These are phyloP conservation scores for Neurospora tetrasperma DNA, from an alignment of 495 filamentous ascomycete genomes.

Conservation along the genomic window DNA sequence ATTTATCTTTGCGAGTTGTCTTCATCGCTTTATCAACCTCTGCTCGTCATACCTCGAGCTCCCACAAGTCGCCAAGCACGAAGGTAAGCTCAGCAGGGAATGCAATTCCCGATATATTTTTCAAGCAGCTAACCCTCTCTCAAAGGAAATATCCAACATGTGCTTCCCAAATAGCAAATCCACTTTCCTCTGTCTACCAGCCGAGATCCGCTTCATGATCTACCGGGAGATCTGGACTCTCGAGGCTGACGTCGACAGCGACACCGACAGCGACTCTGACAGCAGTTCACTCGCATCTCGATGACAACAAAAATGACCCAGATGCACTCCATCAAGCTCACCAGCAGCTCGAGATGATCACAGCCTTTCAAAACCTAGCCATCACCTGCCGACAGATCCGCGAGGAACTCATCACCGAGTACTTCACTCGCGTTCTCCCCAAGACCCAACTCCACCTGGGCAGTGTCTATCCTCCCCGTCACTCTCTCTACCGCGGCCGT, in stretches of 20 bases:
- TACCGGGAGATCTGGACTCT: background rate
- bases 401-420: background rate
- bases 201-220: background rate
- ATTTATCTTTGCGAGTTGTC: too few relatives aligned
- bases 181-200: background rate
- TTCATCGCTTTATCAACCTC: too few relatives aligned
- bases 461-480: background rate
- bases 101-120: background rate
- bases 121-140: background rate
- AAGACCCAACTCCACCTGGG: background rate
- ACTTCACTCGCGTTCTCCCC: background rate
- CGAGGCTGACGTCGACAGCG: background rate
- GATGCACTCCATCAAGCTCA: background rate
- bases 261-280: too few relatives aligned
- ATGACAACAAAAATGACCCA: background rate
- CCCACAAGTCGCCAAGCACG: background rate
- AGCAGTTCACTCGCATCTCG: too few relatives aligned
- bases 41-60: too few relatives aligned
- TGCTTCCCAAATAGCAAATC: background rate
- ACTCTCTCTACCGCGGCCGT: background rate
- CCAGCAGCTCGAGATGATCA: background rate
- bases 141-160: background rate
- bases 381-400: background rate
- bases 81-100: background rate
- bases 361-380: background rate